These are phyloP conservation scores for Astrocystis sublimbata DNA, from an alignment of 495 filamentous ascomycete species.

Conservation along the genomic window DNA sequence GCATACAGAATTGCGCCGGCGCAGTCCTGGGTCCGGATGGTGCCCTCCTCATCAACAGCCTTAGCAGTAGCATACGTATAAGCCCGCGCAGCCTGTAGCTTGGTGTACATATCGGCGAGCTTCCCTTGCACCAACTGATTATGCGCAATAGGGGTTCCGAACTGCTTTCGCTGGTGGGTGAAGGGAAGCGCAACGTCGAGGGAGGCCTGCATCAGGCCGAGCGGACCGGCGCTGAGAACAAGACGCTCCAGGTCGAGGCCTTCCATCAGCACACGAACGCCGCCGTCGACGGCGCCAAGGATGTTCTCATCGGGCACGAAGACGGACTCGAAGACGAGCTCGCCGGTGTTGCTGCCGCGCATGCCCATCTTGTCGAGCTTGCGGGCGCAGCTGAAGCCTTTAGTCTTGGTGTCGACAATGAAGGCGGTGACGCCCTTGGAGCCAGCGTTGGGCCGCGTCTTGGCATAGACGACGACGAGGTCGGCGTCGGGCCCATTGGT, in stretches of 20 bases:
- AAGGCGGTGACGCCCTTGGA: slow-evolving; percentile 96
- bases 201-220: slow-evolving; percentile 91
- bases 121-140: slow-evolving; percentile 94
- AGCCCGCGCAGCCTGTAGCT: slow-evolving; percentile 74
- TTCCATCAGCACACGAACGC: slow-evolving; percentile 93
- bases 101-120: slow-evolving; percentile 96
- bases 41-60: slow-evolving; percentile 69
- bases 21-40: slow-evolving; percentile 84
- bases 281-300: slow-evolving; percentile 75
- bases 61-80: slow-evolving; percentile 81
- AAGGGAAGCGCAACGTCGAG: slow-evolving; percentile 89
- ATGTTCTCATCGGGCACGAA: slow-evolving; percentile 85
- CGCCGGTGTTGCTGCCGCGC: slow-evolving; percentile 95
- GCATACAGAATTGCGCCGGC: slow-evolving; percentile 94
- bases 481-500: slow-evolving; percentile 96
- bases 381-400: slow-evolving; percentile 81
- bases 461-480: slow-evolving; percentile 89
- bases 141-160: slow-evolving; percentile 81
- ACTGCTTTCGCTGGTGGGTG: slow-evolving; percentile 86
- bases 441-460: slow-evolving; percentile 77
- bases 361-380: slow-evolving; percentile 99
- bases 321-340: slow-evolving; percentile 88
- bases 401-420: slow-evolving; percentile 70
- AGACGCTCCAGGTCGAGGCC: slow-evolving; percentile 92
- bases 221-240: slow-evolving; percentile 87